Conservation (phyloP, 1,284 basidiomycete species). For the Boletus mariae region DNA sequence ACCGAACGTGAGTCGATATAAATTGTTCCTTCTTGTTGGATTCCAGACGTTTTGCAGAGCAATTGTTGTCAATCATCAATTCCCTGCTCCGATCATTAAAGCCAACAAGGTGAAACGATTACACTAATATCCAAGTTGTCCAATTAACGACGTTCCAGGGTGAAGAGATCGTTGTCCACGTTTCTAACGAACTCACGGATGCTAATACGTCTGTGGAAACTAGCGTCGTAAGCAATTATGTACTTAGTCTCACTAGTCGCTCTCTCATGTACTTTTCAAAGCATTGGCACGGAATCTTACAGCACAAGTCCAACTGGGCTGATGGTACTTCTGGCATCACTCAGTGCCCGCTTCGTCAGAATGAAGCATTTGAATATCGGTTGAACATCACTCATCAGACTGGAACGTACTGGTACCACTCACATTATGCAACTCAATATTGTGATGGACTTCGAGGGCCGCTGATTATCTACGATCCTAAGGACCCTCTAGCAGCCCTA, state of each 20-base stretch:
- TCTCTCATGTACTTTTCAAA: background rate
- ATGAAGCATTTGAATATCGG: constrained; percentile 15
- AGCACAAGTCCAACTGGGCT: constrained; percentile 18
- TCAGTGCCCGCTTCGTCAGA: constrained; percentile 27
- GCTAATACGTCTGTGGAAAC: constrained; percentile 27
- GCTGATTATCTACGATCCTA: constrained; percentile 31
- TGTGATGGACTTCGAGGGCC: constrained; percentile 43
- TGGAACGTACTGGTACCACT: constrained; percentile 29
- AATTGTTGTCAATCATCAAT: constrained; percentile 10
- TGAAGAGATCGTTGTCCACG: constrained; percentile 13
- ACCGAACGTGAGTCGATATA: constrained; percentile 20
- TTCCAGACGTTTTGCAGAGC: constrained; percentile 4
- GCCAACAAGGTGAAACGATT: constrained; percentile 12
- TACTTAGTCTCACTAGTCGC: background rate
- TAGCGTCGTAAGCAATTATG: constrained; percentile 20
- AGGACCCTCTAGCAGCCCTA: constrained; percentile 29
- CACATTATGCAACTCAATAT: constrained; percentile 27
- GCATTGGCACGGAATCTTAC: constrained; percentile 29
- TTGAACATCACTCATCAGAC: constrained; percentile 18
- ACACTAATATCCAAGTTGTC: background rate
- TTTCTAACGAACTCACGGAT: constrained; percentile 30
- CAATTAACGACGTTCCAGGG: constrained; percentile 3
- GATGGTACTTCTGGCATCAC: constrained; percentile 25
- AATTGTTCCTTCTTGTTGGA: background rate
- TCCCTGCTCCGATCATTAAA: constrained; percentile 16